phyloP scores from a whole-genome alignment of 768 basidiomycete species.

The Galerina sulciceps region DNA sequence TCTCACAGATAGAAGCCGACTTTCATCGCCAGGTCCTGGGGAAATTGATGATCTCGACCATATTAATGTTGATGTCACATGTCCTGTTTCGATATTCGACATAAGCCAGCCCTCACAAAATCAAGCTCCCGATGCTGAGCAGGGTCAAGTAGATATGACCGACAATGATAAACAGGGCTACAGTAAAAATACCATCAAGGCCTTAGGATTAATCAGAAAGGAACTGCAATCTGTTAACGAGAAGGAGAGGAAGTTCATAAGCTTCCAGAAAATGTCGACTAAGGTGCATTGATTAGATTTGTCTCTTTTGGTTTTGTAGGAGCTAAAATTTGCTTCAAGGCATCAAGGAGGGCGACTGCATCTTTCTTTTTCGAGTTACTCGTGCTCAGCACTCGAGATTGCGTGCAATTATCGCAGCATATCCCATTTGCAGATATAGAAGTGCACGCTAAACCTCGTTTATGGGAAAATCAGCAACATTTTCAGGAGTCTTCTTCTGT shows the following conservation, averaged over 20 bases:
- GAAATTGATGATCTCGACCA: constrained; percentile 45
- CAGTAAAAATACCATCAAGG: constrained; percentile 89
- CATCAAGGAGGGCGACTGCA: constrained; percentile 88
- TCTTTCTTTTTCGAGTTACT: constrained; percentile 98
- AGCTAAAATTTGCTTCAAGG: constrained; percentile 45
- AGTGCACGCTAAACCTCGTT: constrained; percentile 76
- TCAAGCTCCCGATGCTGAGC: constrained; percentile 37
- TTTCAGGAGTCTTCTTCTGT: background rate
- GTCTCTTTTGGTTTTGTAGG: background rate
- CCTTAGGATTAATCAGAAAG: constrained; percentile 72
- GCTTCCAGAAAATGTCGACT: constrained; percentile 78
- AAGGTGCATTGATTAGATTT: constrained; percentile 53
- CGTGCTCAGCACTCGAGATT: constrained; percentile 92
- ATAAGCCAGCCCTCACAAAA: constrained; percentile 55
- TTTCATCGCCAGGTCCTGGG: constrained; percentile 71
- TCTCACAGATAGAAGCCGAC: constrained; percentile 56
- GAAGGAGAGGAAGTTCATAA: constrained; percentile 62
- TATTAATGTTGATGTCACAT: constrained; percentile 68
- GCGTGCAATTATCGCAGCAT: constrained; percentile 77
- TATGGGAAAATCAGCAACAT: constrained; percentile 68
- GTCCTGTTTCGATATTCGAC: constrained; percentile 86
- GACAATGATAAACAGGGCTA: constrained; percentile 73
- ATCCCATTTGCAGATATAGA: constrained; percentile 86
- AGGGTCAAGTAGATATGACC: constrained; percentile 29
- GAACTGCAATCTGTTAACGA: constrained; percentile 63